Conservation (phyloP, 768 basidiomycete genomes). For the Suillus cothurnatus region DNA sequence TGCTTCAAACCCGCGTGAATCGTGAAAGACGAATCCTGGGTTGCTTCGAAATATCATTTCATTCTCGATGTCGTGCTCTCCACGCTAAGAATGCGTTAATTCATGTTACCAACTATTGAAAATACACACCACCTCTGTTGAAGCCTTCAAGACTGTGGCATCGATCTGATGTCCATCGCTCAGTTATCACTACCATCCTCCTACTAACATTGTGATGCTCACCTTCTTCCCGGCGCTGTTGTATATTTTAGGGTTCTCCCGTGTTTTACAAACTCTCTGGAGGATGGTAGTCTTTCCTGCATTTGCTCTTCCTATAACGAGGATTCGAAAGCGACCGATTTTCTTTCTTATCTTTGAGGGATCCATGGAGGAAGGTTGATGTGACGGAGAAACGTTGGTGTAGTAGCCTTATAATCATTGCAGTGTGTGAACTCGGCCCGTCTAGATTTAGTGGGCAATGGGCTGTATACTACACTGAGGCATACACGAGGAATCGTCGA, state of each 20-base stretch:
- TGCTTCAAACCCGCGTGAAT: slow-evolving; percentile 14
- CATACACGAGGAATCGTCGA: too few species aligned
- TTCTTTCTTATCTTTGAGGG: neutral
- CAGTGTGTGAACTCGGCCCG: neutral
- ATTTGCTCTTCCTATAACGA: neutral
- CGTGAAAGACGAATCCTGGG: slow-evolving; percentile 41
- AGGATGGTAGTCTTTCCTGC: neutral
- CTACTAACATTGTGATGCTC: neutral
- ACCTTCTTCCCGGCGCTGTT: slow-evolving; percentile 8
- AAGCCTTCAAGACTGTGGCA: slow-evolving; percentile 3
- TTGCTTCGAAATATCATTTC: slow-evolving; percentile 35
- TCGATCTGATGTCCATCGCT: slow-evolving; percentile 8
- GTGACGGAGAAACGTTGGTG: neutral
- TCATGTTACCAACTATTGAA: neutral
- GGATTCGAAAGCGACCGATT: slow-evolving; percentile 12
- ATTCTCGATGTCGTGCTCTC: slow-evolving; percentile 35
- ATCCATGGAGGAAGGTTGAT: neutral
- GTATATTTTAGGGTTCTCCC: neutral
- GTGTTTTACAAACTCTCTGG: neutral
- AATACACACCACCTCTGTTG: neutral
- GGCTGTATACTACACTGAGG: too few species aligned
- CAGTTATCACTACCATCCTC: neutral
- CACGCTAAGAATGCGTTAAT: slow-evolving; percentile 15
- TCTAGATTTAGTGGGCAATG: neutral
- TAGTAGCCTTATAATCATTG: neutral